Percentiles rank a stretch among this genome's conserved stretches.
Evolutionary conservation across 805 yeast genomes (phyloP).

Genomic region (Candida sakaeoensis): DNA sequence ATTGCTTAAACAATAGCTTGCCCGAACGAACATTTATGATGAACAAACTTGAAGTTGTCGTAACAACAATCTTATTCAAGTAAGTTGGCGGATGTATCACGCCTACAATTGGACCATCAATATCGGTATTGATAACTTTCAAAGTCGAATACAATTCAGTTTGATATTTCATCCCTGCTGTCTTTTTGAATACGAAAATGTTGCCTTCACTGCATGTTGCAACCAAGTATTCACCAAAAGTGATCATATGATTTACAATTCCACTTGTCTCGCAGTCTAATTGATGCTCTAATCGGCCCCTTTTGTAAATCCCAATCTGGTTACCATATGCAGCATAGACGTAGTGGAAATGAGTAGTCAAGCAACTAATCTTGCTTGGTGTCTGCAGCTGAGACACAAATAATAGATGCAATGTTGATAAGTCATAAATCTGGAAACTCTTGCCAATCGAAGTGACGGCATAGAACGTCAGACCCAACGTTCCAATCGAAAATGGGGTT

Average conservation of each 20-base stretch:
- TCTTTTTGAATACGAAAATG: constrained; percentile 54
- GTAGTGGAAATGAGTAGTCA: constrained; percentile 79
- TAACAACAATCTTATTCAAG: constrained; percentile 80
- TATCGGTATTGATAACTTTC: constrained; percentile 43
- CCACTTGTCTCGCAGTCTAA: constrained; percentile 30
- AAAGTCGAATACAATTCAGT: constrained; percentile 69
- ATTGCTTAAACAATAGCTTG: constrained; percentile 57
- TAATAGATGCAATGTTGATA: constrained; percentile 73
- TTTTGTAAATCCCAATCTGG: constrained; percentile 69
- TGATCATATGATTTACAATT: constrained; percentile 46
- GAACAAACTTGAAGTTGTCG: constrained; percentile 61
- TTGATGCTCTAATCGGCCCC: constrained; percentile 65
- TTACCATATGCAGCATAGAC: constrained; percentile 75
- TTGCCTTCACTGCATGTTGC: constrained; percentile 42
- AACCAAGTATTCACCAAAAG: constrained; percentile 78
- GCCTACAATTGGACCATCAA: constrained; percentile 70
- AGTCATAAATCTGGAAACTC: constrained; percentile 91
- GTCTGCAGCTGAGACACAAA: constrained; percentile 85
- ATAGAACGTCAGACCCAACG: constrained; percentile 82
- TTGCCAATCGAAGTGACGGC: constrained; percentile 87
- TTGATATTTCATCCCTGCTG: constrained; percentile 41
- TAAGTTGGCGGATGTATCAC: constrained; percentile 86
- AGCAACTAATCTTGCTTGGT: constrained; percentile 59
- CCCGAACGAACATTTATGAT: constrained; percentile 77
- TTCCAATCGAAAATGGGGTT: constrained; percentile 82